A percentile compares a stretch with the other conserved stretches of the same genome.
phyloP scores from a whole-genome alignment of 2,329 filamentous ascomycete species.

The Fusarium continuum region DNA sequence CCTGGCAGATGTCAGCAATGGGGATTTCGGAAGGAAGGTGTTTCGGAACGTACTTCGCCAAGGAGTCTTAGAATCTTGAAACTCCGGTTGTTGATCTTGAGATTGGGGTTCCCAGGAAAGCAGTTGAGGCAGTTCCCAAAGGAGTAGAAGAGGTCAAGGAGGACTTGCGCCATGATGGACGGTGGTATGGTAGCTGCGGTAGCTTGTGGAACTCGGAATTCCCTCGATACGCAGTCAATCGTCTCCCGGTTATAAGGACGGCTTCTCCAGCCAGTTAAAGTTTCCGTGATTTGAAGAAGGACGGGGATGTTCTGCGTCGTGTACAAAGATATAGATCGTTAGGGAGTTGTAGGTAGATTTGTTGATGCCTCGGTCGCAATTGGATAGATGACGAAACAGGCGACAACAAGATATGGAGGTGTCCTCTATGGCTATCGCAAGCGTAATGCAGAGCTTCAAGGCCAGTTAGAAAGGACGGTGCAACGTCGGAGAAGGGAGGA shows the following conservation, averaged over 20 bases:
- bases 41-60: conserved; percentile 74
- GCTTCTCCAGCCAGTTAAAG: background rate
- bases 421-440: background rate
- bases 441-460: background rate
- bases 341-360: conserved; percentile 8
- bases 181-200: background rate
- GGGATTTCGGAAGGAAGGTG: background rate
- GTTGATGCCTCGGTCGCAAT: conserved; percentile 21
- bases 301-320: background rate
- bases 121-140: conserved; percentile 95
- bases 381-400: conserved; percentile 1
- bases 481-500: background rate
- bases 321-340: conserved; percentile 22
- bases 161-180: conserved; percentile 76
- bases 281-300: background rate
- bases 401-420: background rate
- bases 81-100: conserved; percentile 93
- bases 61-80: conserved; percentile 96
- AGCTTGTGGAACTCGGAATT: background rate
- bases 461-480: background rate
- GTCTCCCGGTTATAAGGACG: background rate
- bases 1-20: conserved; percentile 58
- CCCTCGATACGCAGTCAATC: background rate
- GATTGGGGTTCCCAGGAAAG: conserved; percentile 91
- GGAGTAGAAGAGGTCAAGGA: conserved; percentile 89